Conservation (phyloP, 2,329 filamentous ascomycete species). For the Aaosphaeria arxii region DNA sequence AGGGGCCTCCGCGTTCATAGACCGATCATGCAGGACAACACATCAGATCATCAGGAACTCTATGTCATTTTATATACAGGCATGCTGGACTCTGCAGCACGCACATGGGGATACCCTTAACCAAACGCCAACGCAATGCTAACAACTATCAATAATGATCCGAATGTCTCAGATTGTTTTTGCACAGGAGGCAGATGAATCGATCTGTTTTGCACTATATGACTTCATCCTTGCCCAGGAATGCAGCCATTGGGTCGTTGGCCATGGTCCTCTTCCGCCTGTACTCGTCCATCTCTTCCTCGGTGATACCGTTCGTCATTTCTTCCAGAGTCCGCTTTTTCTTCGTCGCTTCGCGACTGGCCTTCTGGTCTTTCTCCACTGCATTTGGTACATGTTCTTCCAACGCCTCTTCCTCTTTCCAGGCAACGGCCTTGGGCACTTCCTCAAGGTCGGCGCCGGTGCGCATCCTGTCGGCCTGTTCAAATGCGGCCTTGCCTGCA, state of each 20-base stretch:
- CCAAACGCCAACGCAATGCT: conserved; percentile 35
- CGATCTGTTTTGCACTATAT: background rate
- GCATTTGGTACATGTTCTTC: conserved; percentile 45
- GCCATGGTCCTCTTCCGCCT: conserved; percentile 69
- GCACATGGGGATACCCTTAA: conserved; percentile 1
- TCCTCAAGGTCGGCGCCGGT: conserved; percentile 46
- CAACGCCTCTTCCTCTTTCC: conserved; percentile 40
- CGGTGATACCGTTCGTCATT: conserved; percentile 72
- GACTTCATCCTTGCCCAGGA: conserved; percentile 68
- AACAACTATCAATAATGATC: conserved; percentile 4
- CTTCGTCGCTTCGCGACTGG: conserved; percentile 36
- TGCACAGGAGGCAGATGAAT: conserved; percentile 9
- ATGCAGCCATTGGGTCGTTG: conserved; percentile 83
- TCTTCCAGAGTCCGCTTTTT: conserved; percentile 77
- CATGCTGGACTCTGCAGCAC: conserved; percentile 11
- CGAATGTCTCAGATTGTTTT: background rate
- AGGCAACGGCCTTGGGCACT: conserved; percentile 40
- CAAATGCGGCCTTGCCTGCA: conserved; percentile 76
- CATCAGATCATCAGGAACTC: conserved; percentile 29
- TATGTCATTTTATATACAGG: conserved; percentile 31
- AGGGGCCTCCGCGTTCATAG: conserved; percentile 2
- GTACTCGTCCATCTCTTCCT: conserved; percentile 85
- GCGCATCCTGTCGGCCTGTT: conserved; percentile 66
- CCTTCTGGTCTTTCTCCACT: conserved; percentile 40
- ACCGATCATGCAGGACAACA: conserved; percentile 34